phyloP scores from a whole-genome alignment of 2,329 filamentous ascomycete species.

The Colletotrichum tropicicola region DNA sequence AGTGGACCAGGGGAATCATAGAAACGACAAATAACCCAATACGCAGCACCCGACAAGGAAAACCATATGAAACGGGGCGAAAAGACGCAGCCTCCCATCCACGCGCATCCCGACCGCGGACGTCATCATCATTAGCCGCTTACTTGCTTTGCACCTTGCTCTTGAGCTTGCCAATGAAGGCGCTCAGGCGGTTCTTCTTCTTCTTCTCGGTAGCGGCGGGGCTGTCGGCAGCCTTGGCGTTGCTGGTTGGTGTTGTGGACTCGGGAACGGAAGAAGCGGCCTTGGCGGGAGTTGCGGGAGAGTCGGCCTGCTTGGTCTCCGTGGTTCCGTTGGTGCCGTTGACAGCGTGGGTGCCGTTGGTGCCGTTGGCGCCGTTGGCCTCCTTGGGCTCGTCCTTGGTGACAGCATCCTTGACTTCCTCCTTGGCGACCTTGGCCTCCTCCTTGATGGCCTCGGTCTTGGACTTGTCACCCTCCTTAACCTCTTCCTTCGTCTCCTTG shows the following conservation, averaged over 20 bases:
- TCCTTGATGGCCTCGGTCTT: slow-evolving; percentile 32
- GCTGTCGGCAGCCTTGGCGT: slow-evolving; percentile 38
- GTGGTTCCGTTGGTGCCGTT: slow-evolving; percentile 34
- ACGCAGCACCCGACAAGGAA: slow-evolving; percentile 45
- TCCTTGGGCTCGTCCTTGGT: slow-evolving; percentile 25
- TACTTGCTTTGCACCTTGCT: slow-evolving; percentile 48
- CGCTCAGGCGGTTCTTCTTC: slow-evolving; percentile 72
- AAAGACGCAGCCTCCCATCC: slow-evolving; percentile 37
- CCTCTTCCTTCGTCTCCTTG: slow-evolving; percentile 29
- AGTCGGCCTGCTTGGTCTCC: slow-evolving; percentile 29
- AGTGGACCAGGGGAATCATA: slow-evolving; percentile 37
- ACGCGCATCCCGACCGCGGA: slow-evolving; percentile 37
- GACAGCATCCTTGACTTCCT: slow-evolving; percentile 26
- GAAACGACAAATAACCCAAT: slow-evolving; percentile 31
- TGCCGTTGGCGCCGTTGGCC: slow-evolving; percentile 21
- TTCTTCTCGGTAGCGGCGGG: slow-evolving; percentile 60
- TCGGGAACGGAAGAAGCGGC: slow-evolving; percentile 25
- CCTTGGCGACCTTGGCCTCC: slow-evolving; percentile 30
- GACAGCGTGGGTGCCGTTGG: slow-evolving; percentile 5
- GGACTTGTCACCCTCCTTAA: slow-evolving; percentile 27
- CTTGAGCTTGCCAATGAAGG: slow-evolving; percentile 68
- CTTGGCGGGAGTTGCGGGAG: slow-evolving; percentile 28
- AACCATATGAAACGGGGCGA: slow-evolving; percentile 44
- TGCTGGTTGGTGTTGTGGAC: slow-evolving; percentile 34
- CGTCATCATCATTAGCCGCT: slow-evolving; percentile 14